These are phyloP conservation scores for Wickerhamiella sorbophila DNA, from an alignment of 805 yeast genomes.

Conservation along the genomic window DNA sequence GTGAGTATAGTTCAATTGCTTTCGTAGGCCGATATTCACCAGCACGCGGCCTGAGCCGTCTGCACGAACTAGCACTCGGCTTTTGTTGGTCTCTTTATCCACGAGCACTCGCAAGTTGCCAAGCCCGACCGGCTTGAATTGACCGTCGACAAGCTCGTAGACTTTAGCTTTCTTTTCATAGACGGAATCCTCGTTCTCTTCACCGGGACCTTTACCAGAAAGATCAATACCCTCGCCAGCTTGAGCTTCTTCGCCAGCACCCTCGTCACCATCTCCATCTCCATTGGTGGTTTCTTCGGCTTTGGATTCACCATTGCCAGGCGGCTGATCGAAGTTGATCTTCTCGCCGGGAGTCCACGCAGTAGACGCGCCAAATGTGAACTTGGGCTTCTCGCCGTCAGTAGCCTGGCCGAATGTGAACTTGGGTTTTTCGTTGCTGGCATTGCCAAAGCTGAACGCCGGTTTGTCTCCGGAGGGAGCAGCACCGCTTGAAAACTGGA, in stretches of 20 bases:
- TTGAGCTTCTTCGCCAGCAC: conserved; percentile 31
- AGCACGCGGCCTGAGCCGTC: conserved; percentile 77
- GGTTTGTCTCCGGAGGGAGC: conserved; percentile 3
- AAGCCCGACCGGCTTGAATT: conserved; percentile 37
- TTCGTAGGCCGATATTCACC: conserved; percentile 48
- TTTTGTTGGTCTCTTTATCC: conserved; percentile 43
- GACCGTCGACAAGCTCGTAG: conserved; percentile 42
- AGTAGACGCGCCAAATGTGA: conserved; percentile 8
- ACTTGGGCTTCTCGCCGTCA: conserved; percentile 8
- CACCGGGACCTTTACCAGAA: conserved; percentile 57
- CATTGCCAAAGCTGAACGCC: conserved; percentile 10
- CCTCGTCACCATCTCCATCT: conserved; percentile 35
- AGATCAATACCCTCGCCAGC: conserved; percentile 26
- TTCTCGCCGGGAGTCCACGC: conserved; percentile 15
- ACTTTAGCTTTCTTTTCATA: conserved; percentile 61
- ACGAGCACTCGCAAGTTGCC: conserved; percentile 70
- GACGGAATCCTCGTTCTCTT: conserved; percentile 57
- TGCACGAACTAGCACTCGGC: conserved; percentile 67
- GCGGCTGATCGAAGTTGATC: conserved; percentile 8
- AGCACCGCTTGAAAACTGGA: no score
- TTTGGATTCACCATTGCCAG: conserved; percentile 18
- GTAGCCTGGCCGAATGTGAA: conserved; percentile 11
- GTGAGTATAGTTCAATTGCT: conserved; percentile 43
- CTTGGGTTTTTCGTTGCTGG: conserved; percentile 9
- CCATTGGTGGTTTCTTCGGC: conserved; percentile 33